Conservation (phyloP, 371 early-diverging fungal species). For the Blakeslea trispora region DNA sequence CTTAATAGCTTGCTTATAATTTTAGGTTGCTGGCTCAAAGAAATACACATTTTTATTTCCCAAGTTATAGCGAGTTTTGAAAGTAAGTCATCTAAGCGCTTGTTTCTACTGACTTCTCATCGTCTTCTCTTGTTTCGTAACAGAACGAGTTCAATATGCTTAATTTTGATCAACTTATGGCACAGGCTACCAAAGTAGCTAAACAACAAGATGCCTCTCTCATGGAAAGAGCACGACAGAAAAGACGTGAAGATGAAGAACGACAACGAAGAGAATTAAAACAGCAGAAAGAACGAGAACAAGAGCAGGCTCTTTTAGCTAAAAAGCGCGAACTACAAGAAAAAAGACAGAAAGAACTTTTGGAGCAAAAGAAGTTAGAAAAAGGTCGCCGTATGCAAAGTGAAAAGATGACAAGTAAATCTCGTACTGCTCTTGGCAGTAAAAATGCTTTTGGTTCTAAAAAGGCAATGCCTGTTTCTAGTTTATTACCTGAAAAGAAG, state of each 20-base stretch:
- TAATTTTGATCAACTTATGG: slow-evolving; percentile 41
- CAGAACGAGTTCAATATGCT: slow-evolving; percentile 22
- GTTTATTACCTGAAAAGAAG: slow-evolving; percentile 24
- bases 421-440: slow-evolving; percentile 1
- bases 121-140: not conserved
- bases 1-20: not conserved
- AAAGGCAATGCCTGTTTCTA: slow-evolving; percentile 2
- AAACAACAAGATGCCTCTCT: slow-evolving; percentile 37
- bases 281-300: slow-evolving; percentile 30
- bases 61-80: not conserved
- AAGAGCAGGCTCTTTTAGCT: slow-evolving; percentile 25
- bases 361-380: slow-evolving; percentile 23
- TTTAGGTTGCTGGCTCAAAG: too few relatives aligned
- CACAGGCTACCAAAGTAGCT: slow-evolving; percentile 39
- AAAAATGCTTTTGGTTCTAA: not conserved
- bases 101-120: too few relatives aligned
- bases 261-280: slow-evolving; percentile 31
- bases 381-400: not conserved
- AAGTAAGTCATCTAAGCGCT: not conserved
- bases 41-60: not conserved
- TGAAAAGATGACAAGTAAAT: slow-evolving; percentile 9
- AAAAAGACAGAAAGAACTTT: slow-evolving; percentile 15
- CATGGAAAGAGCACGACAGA: slow-evolving; percentile 33
- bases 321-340: slow-evolving; percentile 26
- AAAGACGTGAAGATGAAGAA: slow-evolving; percentile 35